These are phyloP conservation scores for Alternaria ventricosa DNA, from an alignment of 2,329 filamentous ascomycete genomes.

Conservation along the genomic window DNA sequence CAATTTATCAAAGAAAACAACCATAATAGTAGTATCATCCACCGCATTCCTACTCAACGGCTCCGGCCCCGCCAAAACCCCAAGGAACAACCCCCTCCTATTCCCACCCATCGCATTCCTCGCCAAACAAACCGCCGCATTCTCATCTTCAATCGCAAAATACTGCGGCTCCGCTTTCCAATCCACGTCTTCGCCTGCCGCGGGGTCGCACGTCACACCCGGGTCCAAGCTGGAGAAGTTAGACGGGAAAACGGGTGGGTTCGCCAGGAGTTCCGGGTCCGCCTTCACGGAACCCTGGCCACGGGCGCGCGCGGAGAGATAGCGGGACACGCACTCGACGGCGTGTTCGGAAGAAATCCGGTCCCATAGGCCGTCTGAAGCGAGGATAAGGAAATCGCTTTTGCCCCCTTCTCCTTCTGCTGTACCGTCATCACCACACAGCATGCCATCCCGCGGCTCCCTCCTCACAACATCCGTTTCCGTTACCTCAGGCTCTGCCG, in stretches of 20 bases:
- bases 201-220: conserved; percentile 42
- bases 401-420: conserved; percentile 26
- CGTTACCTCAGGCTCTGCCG: conserved; percentile 69
- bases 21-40: conserved; percentile 61
- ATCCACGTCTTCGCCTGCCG: conserved; percentile 46
- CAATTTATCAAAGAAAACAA: conserved; percentile 59
- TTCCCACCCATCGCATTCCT: conserved; percentile 62
- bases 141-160: conserved; percentile 60
- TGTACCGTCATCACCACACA: not conserved
- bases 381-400: conserved; percentile 68
- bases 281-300: conserved; percentile 22
- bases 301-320: conserved; percentile 55
- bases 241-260: conserved; percentile 13
- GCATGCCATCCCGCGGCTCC: conserved; percentile 9
- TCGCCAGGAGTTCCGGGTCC: conserved; percentile 21
- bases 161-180: conserved; percentile 52
- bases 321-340: conserved; percentile 63
- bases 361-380: conserved; percentile 72
- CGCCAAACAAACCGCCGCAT: conserved; percentile 60
- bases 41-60: conserved; percentile 50
- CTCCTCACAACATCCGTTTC: conserved; percentile 59
- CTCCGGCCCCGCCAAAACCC: conserved; percentile 43
- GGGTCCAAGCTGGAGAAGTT: conserved; percentile 30
- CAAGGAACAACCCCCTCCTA: conserved; percentile 49
- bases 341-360: conserved; percentile 63